A percentile compares a stretch with the other conserved stretches of the same genome.
These are phyloP conservation scores for Chalciporus chontae DNA, from an alignment of 768 basidiomycete species.

Conservation along the genomic window DNA sequence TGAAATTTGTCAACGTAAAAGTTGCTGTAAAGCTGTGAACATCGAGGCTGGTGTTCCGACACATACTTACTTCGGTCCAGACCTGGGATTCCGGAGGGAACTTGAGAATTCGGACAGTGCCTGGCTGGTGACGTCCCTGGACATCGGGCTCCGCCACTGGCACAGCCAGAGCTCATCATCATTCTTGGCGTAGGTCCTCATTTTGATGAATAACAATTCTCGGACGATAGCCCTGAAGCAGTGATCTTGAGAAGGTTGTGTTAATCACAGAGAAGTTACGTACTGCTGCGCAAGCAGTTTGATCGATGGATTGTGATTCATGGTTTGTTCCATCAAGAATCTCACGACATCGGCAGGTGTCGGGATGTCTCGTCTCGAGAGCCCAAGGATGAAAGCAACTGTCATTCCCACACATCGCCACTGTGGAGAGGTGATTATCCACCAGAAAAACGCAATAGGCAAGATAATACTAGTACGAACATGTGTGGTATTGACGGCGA, in stretches of 20 bases:
- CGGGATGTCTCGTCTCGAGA: conserved; percentile 61
- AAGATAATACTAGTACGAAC: conserved; percentile 41
- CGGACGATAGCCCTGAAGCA: conserved; percentile 59
- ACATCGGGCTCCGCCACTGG: conserved; percentile 68
- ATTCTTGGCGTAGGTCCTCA: conserved; percentile 65
- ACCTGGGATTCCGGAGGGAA: conserved; percentile 41
- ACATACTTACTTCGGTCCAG: conserved; percentile 34
- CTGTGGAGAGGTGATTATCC: conserved; percentile 36
- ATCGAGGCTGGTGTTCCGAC: background rate
- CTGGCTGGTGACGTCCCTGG: conserved; percentile 41
- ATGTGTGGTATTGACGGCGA: conserved; percentile 64
- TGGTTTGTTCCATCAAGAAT: conserved; percentile 62
- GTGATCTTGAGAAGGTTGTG: background rate
- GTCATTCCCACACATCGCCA: conserved; percentile 83
- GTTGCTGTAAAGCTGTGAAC: conserved; percentile 28
- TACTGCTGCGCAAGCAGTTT: conserved; percentile 62
- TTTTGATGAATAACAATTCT: conserved; percentile 65
- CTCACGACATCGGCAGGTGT: conserved; percentile 51
- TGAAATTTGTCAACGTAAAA: conserved; percentile 69
- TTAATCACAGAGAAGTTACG: background rate
- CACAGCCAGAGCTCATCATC: conserved; percentile 68
- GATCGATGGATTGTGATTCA: conserved; percentile 70
- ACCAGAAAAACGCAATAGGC: background rate
- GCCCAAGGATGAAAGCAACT: conserved; percentile 51
- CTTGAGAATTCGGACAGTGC: conserved; percentile 47